Base-by-base conservation (phyloP, 2,329 filamentous ascomycete species). In the Simplicillium aogashimaense region DNA sequence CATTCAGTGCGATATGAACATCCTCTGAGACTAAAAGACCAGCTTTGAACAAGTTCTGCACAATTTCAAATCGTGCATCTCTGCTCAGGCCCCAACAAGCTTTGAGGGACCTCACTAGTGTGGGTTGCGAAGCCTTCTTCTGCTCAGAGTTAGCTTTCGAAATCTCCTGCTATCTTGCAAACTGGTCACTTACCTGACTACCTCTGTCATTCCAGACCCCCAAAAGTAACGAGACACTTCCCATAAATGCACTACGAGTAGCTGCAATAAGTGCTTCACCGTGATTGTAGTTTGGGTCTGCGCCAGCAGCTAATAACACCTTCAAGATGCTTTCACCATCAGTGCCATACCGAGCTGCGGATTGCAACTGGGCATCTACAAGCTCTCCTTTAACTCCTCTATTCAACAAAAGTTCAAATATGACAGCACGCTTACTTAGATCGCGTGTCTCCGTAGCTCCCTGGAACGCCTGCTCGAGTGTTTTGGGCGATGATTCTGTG, bases 201-300 rank as follows among this genome's bases (percentile, higher is more conserved):
- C 59, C 59, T 2, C 58, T 59, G 12, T 63, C 53, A 10, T 62
- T 59, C 43, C 58, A 59, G 12, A 75, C 52, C 0, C 70, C 71
- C 7, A 78, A 55, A 37, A 78, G 61, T 39, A 76, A 52, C 50
- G 70, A 64, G 8, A 78, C 55, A 25, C 61, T 74, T 0, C 58
- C 60, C 31, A 74, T 54, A 43, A 68, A 70, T 0, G 70, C 71
- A 43, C 68, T 72, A 29, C 67, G 61, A 1, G 70, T 68, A 1
- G 74, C 72, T 10, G 71, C 68, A 47, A 74, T 70, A 4, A 79
- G 64, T 4, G 72, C 68, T 39, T 77, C 72, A 1, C 74, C 74
- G 9, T 66, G 61, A 15, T 69, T 69, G 50, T 70, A 70, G 48
- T 79, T 70, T 0, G 72, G 67, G 39, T 71, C 70, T 3, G 75